These are phyloP conservation scores for Talaromyces islandicus DNA, from an alignment of 2,329 filamentous ascomycete genomes.

Conservation along the genomic window DNA sequence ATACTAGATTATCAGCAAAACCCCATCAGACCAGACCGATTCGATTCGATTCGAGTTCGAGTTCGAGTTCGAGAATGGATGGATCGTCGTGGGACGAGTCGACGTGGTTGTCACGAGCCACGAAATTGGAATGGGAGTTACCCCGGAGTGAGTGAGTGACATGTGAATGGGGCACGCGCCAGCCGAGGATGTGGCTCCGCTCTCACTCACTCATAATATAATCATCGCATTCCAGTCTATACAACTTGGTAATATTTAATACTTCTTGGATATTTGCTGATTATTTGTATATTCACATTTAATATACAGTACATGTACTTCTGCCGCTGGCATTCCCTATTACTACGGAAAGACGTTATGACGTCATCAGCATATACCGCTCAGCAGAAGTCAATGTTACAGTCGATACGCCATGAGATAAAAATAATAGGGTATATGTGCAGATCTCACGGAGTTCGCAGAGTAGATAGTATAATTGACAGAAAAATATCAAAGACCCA, in stretches of 20 bases:
- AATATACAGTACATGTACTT: not conserved
- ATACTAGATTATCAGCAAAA: not conserved
- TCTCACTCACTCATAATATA: not conserved
- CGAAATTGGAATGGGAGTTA: not conserved
- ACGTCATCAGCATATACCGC: not conserved
- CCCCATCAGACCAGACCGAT: not conserved
- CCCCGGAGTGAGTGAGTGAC: not conserved
- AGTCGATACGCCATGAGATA: too few relatives aligned
- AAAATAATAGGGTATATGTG: not conserved
- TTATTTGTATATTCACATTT: too few relatives aligned
- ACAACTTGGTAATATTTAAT: not conserved
- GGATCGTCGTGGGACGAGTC: not conserved
- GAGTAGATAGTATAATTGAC: not conserved
- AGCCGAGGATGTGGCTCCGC: constrained; percentile 6
- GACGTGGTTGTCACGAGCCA: not conserved
- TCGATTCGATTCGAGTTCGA: too few relatives aligned
- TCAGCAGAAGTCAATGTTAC: not conserved
- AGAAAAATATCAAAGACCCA: not conserved
- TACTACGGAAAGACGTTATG: not conserved
- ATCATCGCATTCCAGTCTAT: not conserved
- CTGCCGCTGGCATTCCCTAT: not conserved
- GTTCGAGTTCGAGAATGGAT: too few relatives aligned
- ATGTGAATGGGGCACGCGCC: constrained; percentile 3
- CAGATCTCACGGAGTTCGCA: not conserved
- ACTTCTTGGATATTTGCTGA: not conserved